Base-by-base conservation (phyloP, 2,329 filamentous ascomycete species). In the Talaromyces sp. region DNA sequence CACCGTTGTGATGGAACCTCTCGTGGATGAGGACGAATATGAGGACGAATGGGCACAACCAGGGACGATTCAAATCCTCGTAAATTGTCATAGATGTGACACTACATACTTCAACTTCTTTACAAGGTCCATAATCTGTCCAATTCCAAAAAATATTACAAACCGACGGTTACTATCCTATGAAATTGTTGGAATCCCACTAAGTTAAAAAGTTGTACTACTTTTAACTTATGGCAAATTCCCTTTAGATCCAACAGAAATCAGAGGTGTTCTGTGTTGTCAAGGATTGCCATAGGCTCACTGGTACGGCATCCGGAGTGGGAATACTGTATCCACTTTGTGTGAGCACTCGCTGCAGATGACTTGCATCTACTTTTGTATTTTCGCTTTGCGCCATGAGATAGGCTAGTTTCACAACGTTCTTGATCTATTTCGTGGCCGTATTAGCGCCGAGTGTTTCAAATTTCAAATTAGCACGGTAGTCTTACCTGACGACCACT, bases 361-460 rank as follows among this genome's bases (percentile, higher is more conserved):
- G 56, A 27, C 35, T 49, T 31, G 39, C 10, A 22, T 15, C 22
- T 2, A 64, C 27, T 19, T 22, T 1, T 13, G 25, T 47, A 15
- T 54, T 59, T 33, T 67, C 49, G 33, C 41, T 47, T 5, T 54
- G 9, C 25, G 50, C 43, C 37, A 67, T 19, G 62, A 65, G 61
- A 49, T 59, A 27, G 27, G 62, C 63, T 33, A 67, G 39, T 35
- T 64, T 64, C 2, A 67, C 22, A 41, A 62, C 49, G 7, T 67
- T 65, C 62, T 62, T 67, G n/a, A 65, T 67, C 62, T 65, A 6
- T 27, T 22, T 22, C 7, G 31, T 59, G 19, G 27, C 25, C 13
- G 17, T 66, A 31, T 57, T 50, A 54, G 27, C 1, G 49, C 4
- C 43, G 15, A 64, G 62, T n/a, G 19, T 19, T 57, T 39, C n/a